Evolutionary conservation across 257 asterid genomes (phyloP).

Genomic region (Solanum chmielewskii): DNA sequence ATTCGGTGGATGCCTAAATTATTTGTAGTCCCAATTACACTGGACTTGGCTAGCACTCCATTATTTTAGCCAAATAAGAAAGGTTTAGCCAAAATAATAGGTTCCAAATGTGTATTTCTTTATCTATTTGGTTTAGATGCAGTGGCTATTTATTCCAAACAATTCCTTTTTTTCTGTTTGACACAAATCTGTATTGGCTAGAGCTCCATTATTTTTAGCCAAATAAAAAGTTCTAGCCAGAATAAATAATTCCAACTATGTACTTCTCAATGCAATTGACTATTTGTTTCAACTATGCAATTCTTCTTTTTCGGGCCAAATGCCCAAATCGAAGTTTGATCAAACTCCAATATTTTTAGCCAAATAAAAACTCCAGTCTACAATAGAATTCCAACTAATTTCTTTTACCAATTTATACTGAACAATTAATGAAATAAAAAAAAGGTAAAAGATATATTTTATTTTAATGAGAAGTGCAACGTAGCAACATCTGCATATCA

Average conservation of each 20-base stretch:
- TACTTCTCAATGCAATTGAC: not conserved
- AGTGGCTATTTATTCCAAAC: not conserved
- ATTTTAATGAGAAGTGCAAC: not conserved
- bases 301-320: not conserved
- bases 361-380: not conserved
- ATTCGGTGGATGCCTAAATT: not conserved
- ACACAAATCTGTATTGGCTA: not conserved
- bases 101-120: not conserved
- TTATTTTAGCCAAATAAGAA: not conserved
- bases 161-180: not conserved
- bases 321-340: not conserved
- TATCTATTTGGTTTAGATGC: not conserved
- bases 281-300: not conserved
- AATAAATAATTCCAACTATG: not conserved
- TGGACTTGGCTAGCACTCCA: not conserved
- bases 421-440: not conserved
- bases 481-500: not conserved
- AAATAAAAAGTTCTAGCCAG: not conserved
- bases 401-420: not conserved
- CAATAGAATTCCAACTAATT: not conserved
- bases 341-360: not conserved
- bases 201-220: not conserved
- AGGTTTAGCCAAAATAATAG: not conserved
- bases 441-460: not conserved
- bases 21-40: not conserved